Conservation (phyloP, 768 basidiomycete genomes). For the Mycena rosella region DNA sequence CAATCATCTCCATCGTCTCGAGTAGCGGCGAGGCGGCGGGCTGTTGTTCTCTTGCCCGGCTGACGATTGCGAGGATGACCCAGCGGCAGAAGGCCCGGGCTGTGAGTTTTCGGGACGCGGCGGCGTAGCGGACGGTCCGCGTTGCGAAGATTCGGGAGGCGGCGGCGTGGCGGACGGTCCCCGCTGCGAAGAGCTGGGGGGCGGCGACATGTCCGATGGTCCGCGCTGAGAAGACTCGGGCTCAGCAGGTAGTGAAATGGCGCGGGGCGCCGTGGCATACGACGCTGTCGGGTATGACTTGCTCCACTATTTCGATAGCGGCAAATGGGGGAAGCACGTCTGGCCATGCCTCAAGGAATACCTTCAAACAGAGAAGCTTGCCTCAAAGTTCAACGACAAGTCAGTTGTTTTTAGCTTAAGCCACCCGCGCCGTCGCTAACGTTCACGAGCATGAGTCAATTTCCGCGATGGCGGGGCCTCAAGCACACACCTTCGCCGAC, state of each 20-base stretch:
- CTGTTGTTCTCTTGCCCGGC: too few species aligned
- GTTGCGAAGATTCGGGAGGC: too few species aligned
- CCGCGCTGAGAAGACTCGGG: too few species aligned
- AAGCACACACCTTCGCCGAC: constrained; percentile 16
- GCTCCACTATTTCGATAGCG: constrained; percentile 29
- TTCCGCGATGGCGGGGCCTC: constrained; percentile 20
- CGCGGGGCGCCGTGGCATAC: not conserved
- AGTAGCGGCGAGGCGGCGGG: too few species aligned
- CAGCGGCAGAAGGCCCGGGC: too few species aligned
- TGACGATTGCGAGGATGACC: too few species aligned
- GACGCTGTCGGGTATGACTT: constrained; percentile 17
- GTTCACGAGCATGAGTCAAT: constrained; percentile 9
- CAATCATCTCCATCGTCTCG: too few species aligned
- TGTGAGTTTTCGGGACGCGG: too few species aligned
- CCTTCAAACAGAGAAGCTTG: constrained; percentile 10
- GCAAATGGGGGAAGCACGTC: constrained; percentile 26
- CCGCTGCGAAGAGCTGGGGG: not conserved
- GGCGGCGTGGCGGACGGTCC: too few species aligned
- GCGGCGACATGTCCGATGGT: too few species aligned
- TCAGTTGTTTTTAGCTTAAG: not conserved
- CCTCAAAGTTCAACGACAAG: constrained; percentile 25
- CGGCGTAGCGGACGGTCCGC: too few species aligned
- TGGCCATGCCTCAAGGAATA: constrained; percentile 20
- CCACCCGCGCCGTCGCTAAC: not conserved
- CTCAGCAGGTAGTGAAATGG: not conserved